Base-by-base conservation (phyloP, 148 eudicot species). In the Rhododendron henanense region DNA sequence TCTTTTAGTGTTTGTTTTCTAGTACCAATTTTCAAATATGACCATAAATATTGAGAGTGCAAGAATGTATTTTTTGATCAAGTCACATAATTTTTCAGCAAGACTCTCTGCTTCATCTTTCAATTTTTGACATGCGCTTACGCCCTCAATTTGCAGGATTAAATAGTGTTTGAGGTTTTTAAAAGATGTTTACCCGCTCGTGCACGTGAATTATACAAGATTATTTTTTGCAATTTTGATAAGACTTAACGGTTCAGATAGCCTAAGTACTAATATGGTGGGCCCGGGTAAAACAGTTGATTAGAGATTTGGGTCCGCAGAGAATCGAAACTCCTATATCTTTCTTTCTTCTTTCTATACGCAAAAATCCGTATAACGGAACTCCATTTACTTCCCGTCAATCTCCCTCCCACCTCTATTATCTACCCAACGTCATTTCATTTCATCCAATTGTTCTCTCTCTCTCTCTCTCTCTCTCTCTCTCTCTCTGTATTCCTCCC, bases 301-400 rank as follows among this genome's bases (percentile, higher is more conserved):
- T 63, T 63, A 23, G 74, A 10, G 74, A 69, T 10, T 69, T 69
- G 16, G 35, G 18, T 28, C 5, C 14, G 37, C 37, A 69, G 35
- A 69, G 16, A 28, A 69, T 69, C 75, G 16, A 28, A 67, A 10
- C n/a, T 28, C 75, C 75, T 10, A 41, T 81, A 55, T 10, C 47
- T 61, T 61, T 6, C 28, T 61, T 61, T 6, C 10, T 61, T 3
- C 10, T 61, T 3, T 21, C 11, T 23, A n/a, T 21, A 73, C 37
- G 5, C 18, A 31, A 28, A 48, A 33, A 14, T 45, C 31, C 59
- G 39, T 50, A 86, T 67, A 69, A 35, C 51, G 53, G 77, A 81
- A 14, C 79, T 44, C 77, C 80, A 73, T 81, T 79, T 73, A n/a
- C 73, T 81, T 67, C 74, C 74, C 84, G 63, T n/a, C 28, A 28